Evolutionary conservation across 2,329 filamentous ascomycete genomes (phyloP).

Genomic region (Trichoderma atroviride): DNA sequence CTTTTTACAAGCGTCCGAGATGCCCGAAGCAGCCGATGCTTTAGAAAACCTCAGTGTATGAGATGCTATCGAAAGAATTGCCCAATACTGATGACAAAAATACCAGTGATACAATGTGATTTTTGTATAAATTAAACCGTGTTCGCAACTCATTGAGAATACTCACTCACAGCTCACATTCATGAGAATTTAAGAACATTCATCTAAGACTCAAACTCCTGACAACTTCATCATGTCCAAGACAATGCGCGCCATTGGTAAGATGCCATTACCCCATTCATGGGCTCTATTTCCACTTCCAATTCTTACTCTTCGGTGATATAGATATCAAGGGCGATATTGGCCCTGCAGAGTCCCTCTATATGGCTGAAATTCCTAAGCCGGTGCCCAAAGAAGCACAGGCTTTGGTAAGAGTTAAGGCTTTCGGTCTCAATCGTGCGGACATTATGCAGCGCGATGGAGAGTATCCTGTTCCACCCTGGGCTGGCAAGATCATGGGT

Average conservation of each 20-base stretch:
- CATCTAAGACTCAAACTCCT: not conserved
- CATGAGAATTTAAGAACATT: not conserved
- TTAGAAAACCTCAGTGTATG: not conserved
- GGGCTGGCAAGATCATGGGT: not conserved
- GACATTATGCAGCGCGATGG: not conserved
- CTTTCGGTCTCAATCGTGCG: not conserved
- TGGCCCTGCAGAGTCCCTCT: constrained; percentile 1
- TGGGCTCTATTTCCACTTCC: not conserved
- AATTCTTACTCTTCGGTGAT: not conserved
- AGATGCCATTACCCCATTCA: not conserved
- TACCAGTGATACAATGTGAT: not conserved
- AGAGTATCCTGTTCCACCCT: not conserved
- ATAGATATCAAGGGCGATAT: not conserved
- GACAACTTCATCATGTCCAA: not conserved
- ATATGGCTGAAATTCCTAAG: not conserved
- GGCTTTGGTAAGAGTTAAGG: not conserved
- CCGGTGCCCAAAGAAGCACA: not conserved
- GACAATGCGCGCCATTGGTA: constrained; percentile 1
- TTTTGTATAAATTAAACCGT: not conserved
- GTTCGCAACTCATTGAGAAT: not conserved
- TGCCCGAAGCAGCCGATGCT: not conserved
- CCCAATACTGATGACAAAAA: not conserved
- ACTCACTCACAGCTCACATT: not conserved
- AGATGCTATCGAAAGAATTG: not conserved
- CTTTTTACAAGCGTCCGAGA: not conserved